Base-by-base conservation (phyloP, 2,329 filamentous ascomycete genomes). In the Fusarium nurragi region DNA sequence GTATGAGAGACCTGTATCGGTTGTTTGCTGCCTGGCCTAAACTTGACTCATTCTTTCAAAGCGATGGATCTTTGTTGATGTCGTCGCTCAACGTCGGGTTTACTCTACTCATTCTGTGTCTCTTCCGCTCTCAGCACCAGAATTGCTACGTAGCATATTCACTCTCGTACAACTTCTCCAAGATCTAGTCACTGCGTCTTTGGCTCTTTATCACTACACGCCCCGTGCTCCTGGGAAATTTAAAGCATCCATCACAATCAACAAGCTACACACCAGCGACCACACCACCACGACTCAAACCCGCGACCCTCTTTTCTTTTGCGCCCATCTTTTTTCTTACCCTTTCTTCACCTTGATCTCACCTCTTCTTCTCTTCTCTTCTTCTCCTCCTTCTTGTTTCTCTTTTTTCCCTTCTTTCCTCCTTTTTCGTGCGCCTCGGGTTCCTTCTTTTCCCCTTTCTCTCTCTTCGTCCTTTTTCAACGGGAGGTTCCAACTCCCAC, bases 271-370 rank as follows among this genome's bases (percentile, higher is more conserved):
- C 37, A 51, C 60, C 56, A 34, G 32, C n/a, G 32, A 34, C 32
- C 32, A 34, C 32, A 65, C 55, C 49, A 65, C 54, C 40, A 38
- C 36, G 41, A 28, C 22, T 36, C 46, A 36, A 62, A 39, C 44
- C 56, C 38, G 12, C 64, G 56, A 49, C 49, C 54, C 44, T 60
- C 39, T 61, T 67, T 67, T 60, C 43, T 58, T 54, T 52, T 45
- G 45, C 30, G 37, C 34, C 60, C 41, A 38, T 63, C 36, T 44
- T 57, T 48, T 60, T 44, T 45, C 23, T 28, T 25, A 22, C 38
- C 23, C 30, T 30, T 25, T 38, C 37, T 46, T 50, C 30, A 52
- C 43, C 21, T 26, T 28, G 45, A 26, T 50, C 47, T 56, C 45
- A 48, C 55, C 39, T 65, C 50, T 49, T 50, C 38, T 36, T 51